Evolutionary conservation across 495 filamentous ascomycete species (phyloP).

Genomic region (Terfezia claveryi): DNA sequence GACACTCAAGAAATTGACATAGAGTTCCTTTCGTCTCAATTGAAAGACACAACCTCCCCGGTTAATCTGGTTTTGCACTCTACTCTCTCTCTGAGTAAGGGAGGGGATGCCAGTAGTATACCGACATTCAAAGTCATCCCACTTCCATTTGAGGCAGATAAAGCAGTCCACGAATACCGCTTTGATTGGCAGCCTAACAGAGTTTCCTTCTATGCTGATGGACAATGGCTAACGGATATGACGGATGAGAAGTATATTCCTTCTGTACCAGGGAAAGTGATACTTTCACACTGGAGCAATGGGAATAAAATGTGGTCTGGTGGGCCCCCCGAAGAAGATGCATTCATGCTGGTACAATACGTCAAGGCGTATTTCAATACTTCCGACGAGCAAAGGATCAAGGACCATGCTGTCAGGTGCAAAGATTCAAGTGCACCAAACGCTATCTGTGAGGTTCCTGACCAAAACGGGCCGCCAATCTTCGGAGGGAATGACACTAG

Average conservation of each 20-base stretch:
- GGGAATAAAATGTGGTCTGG: conserved; percentile 44
- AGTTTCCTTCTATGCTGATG: conserved; percentile 46
- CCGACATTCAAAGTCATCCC: conserved; percentile 30
- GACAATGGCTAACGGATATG: conserved; percentile 31
- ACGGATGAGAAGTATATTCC: conserved; percentile 31
- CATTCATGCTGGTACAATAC: conserved; percentile 37
- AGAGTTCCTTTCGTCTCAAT: conserved; percentile 45
- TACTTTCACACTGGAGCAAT: conserved; percentile 60
- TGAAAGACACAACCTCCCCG: conserved; percentile 30
- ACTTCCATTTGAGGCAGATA: conserved; percentile 39
- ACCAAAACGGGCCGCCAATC: conserved; percentile 24
- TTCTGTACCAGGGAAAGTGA: conserved; percentile 34
- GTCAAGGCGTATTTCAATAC: conserved; percentile 65
- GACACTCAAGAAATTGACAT: conserved; percentile 64
- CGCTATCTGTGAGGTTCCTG: conserved; percentile 38
- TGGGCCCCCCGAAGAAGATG: conserved; percentile 40
- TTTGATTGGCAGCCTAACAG: conserved; percentile 43
- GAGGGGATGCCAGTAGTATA: conserved; percentile 35
- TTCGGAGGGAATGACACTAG: conserved; percentile 20
- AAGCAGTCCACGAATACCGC: conserved; percentile 49
- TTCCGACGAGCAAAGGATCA: conserved; percentile 23
- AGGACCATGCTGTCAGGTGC: conserved; percentile 29
- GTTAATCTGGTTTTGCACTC: conserved; percentile 57
- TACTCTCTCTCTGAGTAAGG: conserved; percentile 27
- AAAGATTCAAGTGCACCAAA: conserved; percentile 20